Percentiles rank a stretch among this genome's conserved stretches.
Evolutionary conservation across 345 rosid genomes (phyloP).

Genomic region (Dipteronia dyeriana): DNA sequence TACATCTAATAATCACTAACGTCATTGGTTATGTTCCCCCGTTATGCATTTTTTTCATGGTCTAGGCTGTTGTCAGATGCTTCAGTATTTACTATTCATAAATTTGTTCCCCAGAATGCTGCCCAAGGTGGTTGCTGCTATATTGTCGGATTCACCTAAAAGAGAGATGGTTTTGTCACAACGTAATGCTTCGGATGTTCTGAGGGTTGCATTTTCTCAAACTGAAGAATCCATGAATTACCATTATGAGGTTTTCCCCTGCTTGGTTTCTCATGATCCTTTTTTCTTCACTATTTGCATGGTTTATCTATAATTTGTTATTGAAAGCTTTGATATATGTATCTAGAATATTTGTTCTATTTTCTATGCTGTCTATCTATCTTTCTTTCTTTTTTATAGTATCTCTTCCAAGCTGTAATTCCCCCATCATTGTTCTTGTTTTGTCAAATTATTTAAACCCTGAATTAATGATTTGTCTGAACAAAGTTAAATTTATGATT

Average conservation of each 20-base stretch:
- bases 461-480: background rate
- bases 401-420: constrained; percentile 5
- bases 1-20: background rate
- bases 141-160: constrained; percentile 66
- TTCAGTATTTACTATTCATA: background rate
- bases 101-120: constrained; percentile 55
- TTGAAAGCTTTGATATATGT: constrained; percentile 18
- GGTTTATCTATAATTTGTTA: constrained; percentile 4
- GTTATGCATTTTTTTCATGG: background rate
- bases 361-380: background rate
- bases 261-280: constrained; percentile 2
- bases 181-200: constrained; percentile 82
- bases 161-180: constrained; percentile 69
- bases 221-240: constrained; percentile 87
- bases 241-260: constrained; percentile 72
- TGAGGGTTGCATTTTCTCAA: constrained; percentile 67
- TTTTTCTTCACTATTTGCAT: background rate
- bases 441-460: background rate
- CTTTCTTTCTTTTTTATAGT: background rate
- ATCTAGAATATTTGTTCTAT: background rate
- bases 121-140: constrained; percentile 70
- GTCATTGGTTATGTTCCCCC: background rate
- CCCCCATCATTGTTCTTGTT: background rate
- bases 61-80: background rate
- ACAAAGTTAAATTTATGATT: background rate